Percentiles rank a stretch among this genome's conserved stretches.
Evolutionary conservation across 257 asterid species (phyloP).

Genomic region (Solanum dulcamara): DNA sequence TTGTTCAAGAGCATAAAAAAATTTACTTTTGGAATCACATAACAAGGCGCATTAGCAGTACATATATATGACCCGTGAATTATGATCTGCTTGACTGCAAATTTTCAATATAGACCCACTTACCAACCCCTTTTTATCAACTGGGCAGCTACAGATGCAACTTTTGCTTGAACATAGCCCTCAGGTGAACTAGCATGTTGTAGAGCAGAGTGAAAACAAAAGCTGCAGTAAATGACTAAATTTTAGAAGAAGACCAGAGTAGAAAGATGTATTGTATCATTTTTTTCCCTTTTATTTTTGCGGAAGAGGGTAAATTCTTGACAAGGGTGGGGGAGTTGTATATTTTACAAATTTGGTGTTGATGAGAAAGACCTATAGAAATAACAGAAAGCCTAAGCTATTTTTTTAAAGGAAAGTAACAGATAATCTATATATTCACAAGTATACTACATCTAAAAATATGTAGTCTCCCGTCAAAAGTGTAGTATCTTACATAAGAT

Average conservation of each 20-base stretch:
- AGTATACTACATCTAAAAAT: background rate
- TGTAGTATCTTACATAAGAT: background rate
- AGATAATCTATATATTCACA: background rate
- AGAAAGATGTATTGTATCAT: background rate
- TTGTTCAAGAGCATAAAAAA: background rate
- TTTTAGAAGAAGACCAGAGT: background rate
- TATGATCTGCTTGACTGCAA: background rate
- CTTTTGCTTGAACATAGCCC: constrained; percentile 76
- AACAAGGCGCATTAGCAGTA: background rate
- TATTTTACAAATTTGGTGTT: background rate
- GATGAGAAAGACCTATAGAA: background rate
- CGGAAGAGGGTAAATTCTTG: background rate
- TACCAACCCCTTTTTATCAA: constrained; percentile 95
- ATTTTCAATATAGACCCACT: constrained; percentile 21
- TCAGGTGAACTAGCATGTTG: constrained; percentile 65
- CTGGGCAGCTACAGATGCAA: constrained; percentile 89
- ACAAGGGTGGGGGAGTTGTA: background rate
- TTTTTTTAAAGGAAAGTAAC: background rate
- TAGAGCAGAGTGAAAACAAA: constrained; percentile 64
- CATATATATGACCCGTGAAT: background rate
- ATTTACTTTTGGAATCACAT: background rate
- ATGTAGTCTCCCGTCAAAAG: background rate
- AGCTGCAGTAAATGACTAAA: constrained; percentile 45
- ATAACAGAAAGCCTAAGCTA: background rate
- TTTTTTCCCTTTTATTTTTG: background rate